Conservation (phyloP, 2,329 filamentous ascomycete genomes). For the Penicillium sp. region DNA sequence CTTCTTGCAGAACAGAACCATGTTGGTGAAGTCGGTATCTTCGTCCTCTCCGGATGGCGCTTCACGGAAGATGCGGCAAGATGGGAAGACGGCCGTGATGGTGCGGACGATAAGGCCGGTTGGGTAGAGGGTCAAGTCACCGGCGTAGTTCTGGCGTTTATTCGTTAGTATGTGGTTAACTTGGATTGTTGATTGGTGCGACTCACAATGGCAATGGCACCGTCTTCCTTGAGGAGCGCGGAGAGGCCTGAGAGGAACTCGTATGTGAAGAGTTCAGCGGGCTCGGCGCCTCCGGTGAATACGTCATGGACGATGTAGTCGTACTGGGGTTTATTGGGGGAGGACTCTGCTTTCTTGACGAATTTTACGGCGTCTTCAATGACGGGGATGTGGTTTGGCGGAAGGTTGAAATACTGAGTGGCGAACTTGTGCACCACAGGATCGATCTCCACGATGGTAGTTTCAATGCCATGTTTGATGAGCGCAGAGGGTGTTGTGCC, state of each 20-base stretch:
- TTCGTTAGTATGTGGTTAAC: slow-evolving; percentile 9
- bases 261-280: slow-evolving; percentile 78
- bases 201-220: slow-evolving; percentile 82
- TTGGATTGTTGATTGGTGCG: neutral
- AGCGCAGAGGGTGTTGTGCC: slow-evolving; percentile 87
- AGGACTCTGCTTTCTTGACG: slow-evolving; percentile 49
- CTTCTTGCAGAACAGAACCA: slow-evolving; percentile 91
- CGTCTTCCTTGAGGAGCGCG: slow-evolving; percentile 69
- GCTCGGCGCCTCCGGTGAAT: slow-evolving; percentile 94
- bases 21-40: slow-evolving; percentile 80
- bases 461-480: slow-evolving; percentile 82
- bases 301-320: slow-evolving; percentile 98
- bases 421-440: slow-evolving; percentile 84
- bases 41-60: slow-evolving; percentile 47
- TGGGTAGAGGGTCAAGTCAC: slow-evolving; percentile 74
- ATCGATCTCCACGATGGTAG: slow-evolving; percentile 93
- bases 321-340: slow-evolving; percentile 48
- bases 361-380: slow-evolving; percentile 80
- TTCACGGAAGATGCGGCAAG: slow-evolving; percentile 88
- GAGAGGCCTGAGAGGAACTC: slow-evolving; percentile 75
- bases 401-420: slow-evolving; percentile 75
- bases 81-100: slow-evolving; percentile 77
- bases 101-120: slow-evolving; percentile 78
- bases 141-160: slow-evolving; percentile 77
- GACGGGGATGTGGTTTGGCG: slow-evolving; percentile 71